phyloP scores from a whole-genome alignment of 805 yeast genomes.

The Torulaspora indica region DNA sequence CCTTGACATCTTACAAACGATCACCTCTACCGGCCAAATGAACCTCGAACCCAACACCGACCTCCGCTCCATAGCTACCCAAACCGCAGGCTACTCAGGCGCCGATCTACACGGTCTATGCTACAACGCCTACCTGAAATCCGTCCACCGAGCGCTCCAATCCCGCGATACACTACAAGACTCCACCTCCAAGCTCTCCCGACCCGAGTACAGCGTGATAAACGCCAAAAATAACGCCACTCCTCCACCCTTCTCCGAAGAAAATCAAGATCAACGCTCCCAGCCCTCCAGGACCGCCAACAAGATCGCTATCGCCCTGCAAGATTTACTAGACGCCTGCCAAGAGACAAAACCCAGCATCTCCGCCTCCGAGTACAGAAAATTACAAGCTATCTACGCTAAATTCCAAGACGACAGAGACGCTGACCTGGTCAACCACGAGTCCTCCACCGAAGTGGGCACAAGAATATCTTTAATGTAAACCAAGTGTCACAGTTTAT shows the following conservation, averaged over 20 bases:
- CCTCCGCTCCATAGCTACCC: conserved; percentile 49
- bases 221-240: background rate
- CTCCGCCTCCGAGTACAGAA: conserved; percentile 61
- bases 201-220: conserved; percentile 3
- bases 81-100: conserved; percentile 78
- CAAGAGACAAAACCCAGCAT: conserved; percentile 86
- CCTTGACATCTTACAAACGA: conserved; percentile 53
- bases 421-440: conserved; percentile 85
- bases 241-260: background rate
- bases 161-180: background rate
- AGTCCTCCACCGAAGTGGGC: conserved; percentile 74
- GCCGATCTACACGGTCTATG: conserved; percentile 93
- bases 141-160: conserved; percentile 67
- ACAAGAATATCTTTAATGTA: conserved; percentile 67
- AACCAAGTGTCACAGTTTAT: background rate
- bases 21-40: conserved; percentile 39
- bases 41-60: conserved; percentile 46
- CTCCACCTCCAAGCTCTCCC: background rate
- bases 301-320: conserved; percentile 38
- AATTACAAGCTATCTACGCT: conserved; percentile 58
- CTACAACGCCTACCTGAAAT: conserved; percentile 85
- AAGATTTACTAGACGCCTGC: conserved; percentile 59
- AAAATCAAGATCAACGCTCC: background rate
- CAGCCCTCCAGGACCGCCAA: background rate
- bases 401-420: conserved; percentile 74